Evolutionary conservation across 2,329 filamentous ascomycete genomes (phyloP).

Genomic region (Hortaea werneckii): DNA sequence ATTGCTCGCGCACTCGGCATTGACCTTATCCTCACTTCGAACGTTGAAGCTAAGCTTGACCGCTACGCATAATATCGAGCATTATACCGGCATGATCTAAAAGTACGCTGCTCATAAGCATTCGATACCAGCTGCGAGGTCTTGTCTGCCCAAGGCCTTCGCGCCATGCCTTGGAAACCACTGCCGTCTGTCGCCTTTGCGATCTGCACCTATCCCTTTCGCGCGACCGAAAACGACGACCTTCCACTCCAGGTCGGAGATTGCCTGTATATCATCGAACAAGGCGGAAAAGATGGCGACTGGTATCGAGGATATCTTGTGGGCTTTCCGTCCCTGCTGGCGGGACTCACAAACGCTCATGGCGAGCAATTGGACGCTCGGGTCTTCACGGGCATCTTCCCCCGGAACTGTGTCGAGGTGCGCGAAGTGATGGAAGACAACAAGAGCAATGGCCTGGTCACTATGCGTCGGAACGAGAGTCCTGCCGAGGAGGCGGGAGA

Average conservation of each 20-base stretch:
- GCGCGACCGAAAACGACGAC: slow-evolving; percentile 75
- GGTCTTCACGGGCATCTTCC: slow-evolving; percentile 98
- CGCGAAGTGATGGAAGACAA: slow-evolving; percentile 68
- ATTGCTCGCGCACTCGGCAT: too few relatives aligned
- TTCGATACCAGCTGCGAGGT: too few relatives aligned
- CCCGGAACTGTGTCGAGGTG: slow-evolving; percentile 86
- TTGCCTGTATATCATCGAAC: slow-evolving; percentile 97
- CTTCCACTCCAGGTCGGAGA: slow-evolving; percentile 95
- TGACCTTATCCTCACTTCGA: too few relatives aligned
- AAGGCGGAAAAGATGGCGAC: slow-evolving; percentile 71
- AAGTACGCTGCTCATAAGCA: too few relatives aligned
- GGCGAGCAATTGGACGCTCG: slow-evolving; percentile 90
- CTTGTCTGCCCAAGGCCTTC: too few relatives aligned
- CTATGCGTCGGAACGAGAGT: slow-evolving; percentile 4
- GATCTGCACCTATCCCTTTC: slow-evolving; percentile 89
- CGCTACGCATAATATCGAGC: too few relatives aligned
- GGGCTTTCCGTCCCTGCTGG: slow-evolving; percentile 82
- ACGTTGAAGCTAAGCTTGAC: too few relatives aligned
- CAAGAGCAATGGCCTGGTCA: slow-evolving; percentile 31
- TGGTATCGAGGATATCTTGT: slow-evolving; percentile 96
- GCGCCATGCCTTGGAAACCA: slow-evolving; percentile 84
- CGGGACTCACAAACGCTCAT: slow-evolving; percentile 80
- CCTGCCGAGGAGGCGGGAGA: slow-evolving; percentile 6
- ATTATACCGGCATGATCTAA: too few relatives aligned
- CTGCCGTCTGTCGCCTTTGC: slow-evolving; percentile 96